Base-by-base conservation (phyloP, 148 eudicot genomes). In the Oxyria digyna region DNA sequence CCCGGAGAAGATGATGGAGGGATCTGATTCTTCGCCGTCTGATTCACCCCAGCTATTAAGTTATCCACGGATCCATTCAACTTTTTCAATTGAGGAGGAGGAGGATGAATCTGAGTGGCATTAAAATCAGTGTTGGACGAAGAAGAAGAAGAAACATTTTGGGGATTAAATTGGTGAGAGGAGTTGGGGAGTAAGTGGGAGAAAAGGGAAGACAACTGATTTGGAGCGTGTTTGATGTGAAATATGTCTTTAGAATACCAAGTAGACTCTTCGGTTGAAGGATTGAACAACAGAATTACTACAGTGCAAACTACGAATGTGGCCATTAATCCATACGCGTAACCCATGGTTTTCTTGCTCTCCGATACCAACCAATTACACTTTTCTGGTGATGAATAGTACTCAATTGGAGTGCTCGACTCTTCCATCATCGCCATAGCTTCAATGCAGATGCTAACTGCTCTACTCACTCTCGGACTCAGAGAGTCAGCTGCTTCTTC, bases 131-230 rank as follows among this genome's bases (percentile, higher is more conserved):
- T 38, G n/a, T n/a, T n/a, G 41, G 0, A 38, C 9, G 41, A 38
- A 5, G 41, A 38, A 38, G 7, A 38, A 5, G 41, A 38, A 10
- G 41, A 38, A 38, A 7, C 41, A 7, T 38, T 38, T 38, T 38
- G 41, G 41, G 41, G 41, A 38, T 38, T 38, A 46, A 67, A 27
- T 0, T 9, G 29, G 0, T 52, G 64, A 33, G 76, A 33, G 23
- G 83, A 14, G 42, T 68, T 72, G 38, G 83, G 78, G 52, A 79
- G 65, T 66, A 77, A 71, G 23, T 79, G 83, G 42, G 82, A 74
- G 74, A 75, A 71, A 45, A 73, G 29, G 41, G 75, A 40, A 65
- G 83, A 71, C 59, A 83, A 77, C 1, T 76, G 80, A 67, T 24
- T 12, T 15, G 79, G 73, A 42, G 74, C 68, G 37, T 68, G 73